Evolutionary conservation across 257 asterid genomes (phyloP).

Genomic region (Gentiana macrophylla): DNA sequence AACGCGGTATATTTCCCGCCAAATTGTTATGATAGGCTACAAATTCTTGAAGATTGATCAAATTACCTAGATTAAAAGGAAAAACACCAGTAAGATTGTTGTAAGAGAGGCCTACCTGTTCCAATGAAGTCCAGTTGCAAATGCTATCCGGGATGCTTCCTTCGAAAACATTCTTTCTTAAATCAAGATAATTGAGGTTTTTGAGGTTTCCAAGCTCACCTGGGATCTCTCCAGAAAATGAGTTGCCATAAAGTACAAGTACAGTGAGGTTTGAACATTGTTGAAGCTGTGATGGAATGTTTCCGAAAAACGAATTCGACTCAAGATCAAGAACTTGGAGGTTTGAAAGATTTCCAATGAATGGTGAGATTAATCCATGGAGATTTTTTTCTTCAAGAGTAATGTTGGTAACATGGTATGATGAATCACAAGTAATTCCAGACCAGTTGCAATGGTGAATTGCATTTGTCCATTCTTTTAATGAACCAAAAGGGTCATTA

Average conservation of each 20-base stretch:
- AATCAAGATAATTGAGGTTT: conserved; percentile 33
- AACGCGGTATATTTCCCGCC: conserved; percentile 52
- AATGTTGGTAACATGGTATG: conserved; percentile 33
- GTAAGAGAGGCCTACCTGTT: conserved; percentile 29
- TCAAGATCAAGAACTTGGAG: conserved; percentile 78
- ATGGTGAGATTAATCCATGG: conserved; percentile 43
- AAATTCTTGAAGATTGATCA: conserved; percentile 38
- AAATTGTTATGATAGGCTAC: conserved; percentile 38
- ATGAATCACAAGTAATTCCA: conserved; percentile 43
- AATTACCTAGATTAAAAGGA: conserved; percentile 44
- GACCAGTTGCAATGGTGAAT: conserved; percentile 70
- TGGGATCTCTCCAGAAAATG: conserved; percentile 58
- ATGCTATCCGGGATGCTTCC: conserved; percentile 54
- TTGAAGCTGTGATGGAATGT: conserved; percentile 20
- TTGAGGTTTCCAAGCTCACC: conserved; percentile 38
- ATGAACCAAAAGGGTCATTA: conserved; percentile 38
- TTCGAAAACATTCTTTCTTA: conserved; percentile 38
- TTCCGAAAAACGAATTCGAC: conserved; percentile 40
- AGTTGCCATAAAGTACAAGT: conserved; percentile 37
- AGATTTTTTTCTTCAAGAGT: conserved; percentile 41
- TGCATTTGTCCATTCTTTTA: conserved; percentile 46
- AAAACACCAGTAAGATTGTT: conserved; percentile 60
- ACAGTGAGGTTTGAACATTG: conserved; percentile 31
- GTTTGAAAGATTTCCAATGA: conserved; percentile 49
- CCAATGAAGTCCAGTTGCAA: conserved; percentile 48